Percentiles rank a stretch among this genome's conserved stretches.
phyloP scores from a whole-genome alignment of 306 rosid genomes.

The Quercus gilva region DNA sequence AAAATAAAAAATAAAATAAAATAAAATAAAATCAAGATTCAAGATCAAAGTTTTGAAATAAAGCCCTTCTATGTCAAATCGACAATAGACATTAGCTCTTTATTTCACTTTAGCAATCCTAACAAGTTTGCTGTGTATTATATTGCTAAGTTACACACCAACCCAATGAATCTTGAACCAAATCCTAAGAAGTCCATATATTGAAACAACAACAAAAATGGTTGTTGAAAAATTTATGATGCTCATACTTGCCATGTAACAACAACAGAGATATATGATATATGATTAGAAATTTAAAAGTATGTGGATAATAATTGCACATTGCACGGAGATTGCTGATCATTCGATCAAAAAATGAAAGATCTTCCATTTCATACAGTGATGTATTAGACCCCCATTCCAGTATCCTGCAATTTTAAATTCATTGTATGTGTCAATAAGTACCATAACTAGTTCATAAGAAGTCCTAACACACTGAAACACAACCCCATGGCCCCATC shows the following conservation, averaged over 20 bases:
- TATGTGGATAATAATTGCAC: constrained; percentile 3
- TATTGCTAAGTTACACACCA: too few species aligned
- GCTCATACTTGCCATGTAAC: constrained; percentile 50
- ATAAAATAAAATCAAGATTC: neutral
- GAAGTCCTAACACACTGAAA: neutral
- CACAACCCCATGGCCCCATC: neutral
- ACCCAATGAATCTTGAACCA: too few species aligned
- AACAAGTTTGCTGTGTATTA: neutral
- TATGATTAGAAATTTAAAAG: too few species aligned
- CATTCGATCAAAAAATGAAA: constrained; percentile 50
- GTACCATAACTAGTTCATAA: neutral
- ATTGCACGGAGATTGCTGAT: constrained; percentile 63
- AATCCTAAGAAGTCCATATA: neutral
- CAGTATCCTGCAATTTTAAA: constrained; percentile 5
- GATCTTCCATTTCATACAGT: constrained; percentile 48
- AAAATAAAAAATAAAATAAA: neutral
- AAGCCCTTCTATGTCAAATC: neutral
- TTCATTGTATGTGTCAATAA: neutral
- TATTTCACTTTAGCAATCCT: neutral
- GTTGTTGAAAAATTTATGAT: neutral
- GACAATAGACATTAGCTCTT: neutral
- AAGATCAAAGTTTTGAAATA: neutral
- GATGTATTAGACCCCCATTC: neutral
- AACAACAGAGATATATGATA: too few species aligned
- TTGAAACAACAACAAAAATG: neutral